Conservation (phyloP, 1,139 yeast genomes). For the Blastobotrys niveus region DNA sequence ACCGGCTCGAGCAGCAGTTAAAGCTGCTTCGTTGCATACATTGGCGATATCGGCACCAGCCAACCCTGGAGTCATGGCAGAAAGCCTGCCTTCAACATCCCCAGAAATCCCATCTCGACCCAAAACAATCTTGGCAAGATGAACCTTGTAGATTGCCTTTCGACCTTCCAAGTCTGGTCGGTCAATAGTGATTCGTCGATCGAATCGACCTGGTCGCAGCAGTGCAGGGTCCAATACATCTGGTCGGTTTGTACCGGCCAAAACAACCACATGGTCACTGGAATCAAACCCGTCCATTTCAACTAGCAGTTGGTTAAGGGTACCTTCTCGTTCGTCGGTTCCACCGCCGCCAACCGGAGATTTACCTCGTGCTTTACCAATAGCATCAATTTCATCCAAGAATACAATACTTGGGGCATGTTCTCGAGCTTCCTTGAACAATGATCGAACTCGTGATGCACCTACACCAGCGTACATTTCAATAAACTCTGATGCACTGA, state of each 20-base stretch:
- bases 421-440: conserved; percentile 86
- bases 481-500: conserved; percentile 96
- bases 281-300: conserved; percentile 97
- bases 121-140: conserved; percentile 58
- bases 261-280: conserved; percentile 87
- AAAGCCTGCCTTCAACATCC: conserved; percentile 73
- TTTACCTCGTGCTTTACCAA: conserved; percentile 88
- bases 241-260: conserved; percentile 95
- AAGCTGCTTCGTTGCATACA: conserved; percentile 94
- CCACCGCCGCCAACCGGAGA: conserved; percentile 80
- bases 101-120: conserved; percentile 42
- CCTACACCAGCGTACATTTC: conserved; percentile 99
- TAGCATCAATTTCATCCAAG: conserved; percentile 97
- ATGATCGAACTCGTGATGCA: conserved; percentile 93
- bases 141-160: conserved; percentile 84
- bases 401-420: conserved; percentile 91
- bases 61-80: conserved; percentile 95
- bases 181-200: conserved; percentile 86
- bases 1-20: conserved; percentile 84
- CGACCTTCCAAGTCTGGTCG: conserved; percentile 92
- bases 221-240: conserved; percentile 90
- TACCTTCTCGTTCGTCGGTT: conserved; percentile 94
- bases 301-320: conserved; percentile 87
- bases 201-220: conserved; percentile 95
- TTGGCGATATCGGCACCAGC: conserved; percentile 98